phyloP scores from a whole-genome alignment of 2,329 filamentous ascomycete genomes.

The Trichoderma afroharzianum region DNA sequence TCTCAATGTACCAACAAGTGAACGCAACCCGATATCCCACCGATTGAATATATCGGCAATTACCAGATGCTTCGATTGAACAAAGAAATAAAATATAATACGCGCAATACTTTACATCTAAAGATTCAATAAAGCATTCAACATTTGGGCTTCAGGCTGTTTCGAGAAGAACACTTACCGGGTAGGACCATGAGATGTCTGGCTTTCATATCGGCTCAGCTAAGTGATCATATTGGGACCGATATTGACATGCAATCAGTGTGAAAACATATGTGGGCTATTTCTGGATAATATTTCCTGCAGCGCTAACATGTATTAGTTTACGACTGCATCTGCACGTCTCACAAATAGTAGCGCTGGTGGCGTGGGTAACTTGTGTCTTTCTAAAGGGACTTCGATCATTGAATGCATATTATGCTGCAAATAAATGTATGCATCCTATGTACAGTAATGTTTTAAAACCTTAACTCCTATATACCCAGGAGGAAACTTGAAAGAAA shows the following conservation, averaged over 20 bases:
- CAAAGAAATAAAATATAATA: too few relatives aligned
- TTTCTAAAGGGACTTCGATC: not conserved
- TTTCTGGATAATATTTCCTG: not conserved
- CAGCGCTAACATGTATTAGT: not conserved
- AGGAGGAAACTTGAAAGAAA: not conserved
- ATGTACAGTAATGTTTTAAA: not conserved
- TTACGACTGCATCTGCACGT: not conserved
- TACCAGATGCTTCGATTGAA: too few relatives aligned
- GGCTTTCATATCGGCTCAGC: not conserved
- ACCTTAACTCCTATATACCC: not conserved
- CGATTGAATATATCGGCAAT: too few relatives aligned
- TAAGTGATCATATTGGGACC: not conserved
- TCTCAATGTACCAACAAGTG: too few relatives aligned
- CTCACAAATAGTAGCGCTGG: not conserved
- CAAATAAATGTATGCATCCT: not conserved
- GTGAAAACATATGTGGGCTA: not conserved
- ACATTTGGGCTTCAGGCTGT: too few relatives aligned
- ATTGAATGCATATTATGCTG: not conserved
- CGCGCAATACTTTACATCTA: accelerated
- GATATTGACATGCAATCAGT: not conserved
- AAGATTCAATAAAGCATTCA: too few relatives aligned
- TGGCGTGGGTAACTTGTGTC: too few relatives aligned
- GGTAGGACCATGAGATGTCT: not conserved
- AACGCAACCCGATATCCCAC: too few relatives aligned
- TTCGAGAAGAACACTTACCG: too few relatives aligned